Evolutionary conservation across 495 filamentous ascomycete genomes (phyloP), one percentile per base, ranked within the genome.

Genomic region (Pyronema omphalodes): DNA sequence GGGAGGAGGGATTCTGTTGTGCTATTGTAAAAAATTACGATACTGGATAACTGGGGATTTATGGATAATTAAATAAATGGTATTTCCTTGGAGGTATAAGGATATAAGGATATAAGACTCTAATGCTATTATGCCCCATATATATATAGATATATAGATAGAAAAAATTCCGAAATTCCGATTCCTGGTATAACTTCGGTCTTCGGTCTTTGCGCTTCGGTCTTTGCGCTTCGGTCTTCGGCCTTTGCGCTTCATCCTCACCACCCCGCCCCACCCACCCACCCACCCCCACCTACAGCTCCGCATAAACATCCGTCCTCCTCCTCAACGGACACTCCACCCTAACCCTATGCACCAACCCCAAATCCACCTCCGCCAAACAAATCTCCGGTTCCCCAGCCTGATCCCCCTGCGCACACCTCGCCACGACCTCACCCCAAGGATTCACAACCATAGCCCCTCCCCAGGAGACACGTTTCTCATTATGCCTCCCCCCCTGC

Each of bases 361-460:
- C 66, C n/a, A 73, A 64, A 55, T 79, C 71, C 17, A 75, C 73
- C 53, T 77, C 72, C 33, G 60, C 57, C 33, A 54, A 54, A 52
- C 48, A 57, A 41, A 58, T 54, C 58, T 15, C 68, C 66, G 23
- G 69, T 62, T 41, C 67, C 61, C 68, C 76, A 69, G 57, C 72
- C 74, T 34, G 88, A 67, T 39, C 50, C 1, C 54, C 43, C 18
- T 36, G 33, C 7, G 18, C 19, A 34, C 61, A 64, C 58, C 80
- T 71, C 0, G 78, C 74, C 18, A 91, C 44, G 3, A 95, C 73
- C 44, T 76, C 74, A 0, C 89, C 89, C 89, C 89, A 94, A 0
- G 89, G 89, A 60, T 82, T 79, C 14, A 54, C 73, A 37, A 94
- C 81, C 74, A 93, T 81, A 47, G 85, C 83, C 67, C 88, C 82